A percentile compares a stretch with the other conserved stretches of the same genome.
Conservation (phyloP, 139 green algal genomes). For the Picochlorum sp. region DNA sequence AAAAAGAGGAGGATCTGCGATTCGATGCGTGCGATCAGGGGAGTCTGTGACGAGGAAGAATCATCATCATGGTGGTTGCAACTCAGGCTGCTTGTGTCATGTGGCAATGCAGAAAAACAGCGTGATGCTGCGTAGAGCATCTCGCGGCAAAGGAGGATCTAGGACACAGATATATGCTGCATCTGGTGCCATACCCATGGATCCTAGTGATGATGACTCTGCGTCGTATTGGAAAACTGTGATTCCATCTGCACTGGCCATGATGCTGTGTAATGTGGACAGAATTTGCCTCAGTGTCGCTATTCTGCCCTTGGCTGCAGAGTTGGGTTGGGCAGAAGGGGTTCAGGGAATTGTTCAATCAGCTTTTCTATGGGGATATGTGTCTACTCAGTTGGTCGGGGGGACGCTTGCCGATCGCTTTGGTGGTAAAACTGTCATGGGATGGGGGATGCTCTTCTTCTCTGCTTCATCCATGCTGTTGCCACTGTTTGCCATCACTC, state of each 20-base stretch:
- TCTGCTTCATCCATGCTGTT: constrained; percentile 67
- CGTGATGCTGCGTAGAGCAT: too few species aligned
- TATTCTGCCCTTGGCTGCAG: constrained; percentile 79
- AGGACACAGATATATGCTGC: too few species aligned
- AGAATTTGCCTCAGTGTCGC: constrained; percentile 88
- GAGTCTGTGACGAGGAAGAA: too few species aligned
- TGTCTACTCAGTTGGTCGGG: constrained; percentile 76
- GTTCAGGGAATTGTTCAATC: constrained; percentile 78
- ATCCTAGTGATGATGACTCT: not conserved
- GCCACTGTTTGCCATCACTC: constrained; percentile 40
- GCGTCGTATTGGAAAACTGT: constrained; percentile 27
- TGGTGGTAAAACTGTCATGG: constrained; percentile 78
- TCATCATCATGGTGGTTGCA: too few species aligned
- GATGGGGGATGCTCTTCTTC: constrained; percentile 70
- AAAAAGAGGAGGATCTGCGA: too few species aligned
- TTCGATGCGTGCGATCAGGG: too few species aligned
- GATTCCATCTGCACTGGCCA: constrained; percentile 52
- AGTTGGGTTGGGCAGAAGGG: constrained; percentile 74
- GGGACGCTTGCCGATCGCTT: constrained; percentile 75
- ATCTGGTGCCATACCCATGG: not conserved
- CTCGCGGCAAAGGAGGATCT: too few species aligned
- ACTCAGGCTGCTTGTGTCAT: too few species aligned
- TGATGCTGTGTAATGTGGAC: constrained; percentile 97
- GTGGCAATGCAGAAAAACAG: too few species aligned
- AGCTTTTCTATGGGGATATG: constrained; percentile 93